These are phyloP conservation scores for Ephemerocybe angulata DNA, from an alignment of 768 basidiomycete species.

Conservation along the genomic window DNA sequence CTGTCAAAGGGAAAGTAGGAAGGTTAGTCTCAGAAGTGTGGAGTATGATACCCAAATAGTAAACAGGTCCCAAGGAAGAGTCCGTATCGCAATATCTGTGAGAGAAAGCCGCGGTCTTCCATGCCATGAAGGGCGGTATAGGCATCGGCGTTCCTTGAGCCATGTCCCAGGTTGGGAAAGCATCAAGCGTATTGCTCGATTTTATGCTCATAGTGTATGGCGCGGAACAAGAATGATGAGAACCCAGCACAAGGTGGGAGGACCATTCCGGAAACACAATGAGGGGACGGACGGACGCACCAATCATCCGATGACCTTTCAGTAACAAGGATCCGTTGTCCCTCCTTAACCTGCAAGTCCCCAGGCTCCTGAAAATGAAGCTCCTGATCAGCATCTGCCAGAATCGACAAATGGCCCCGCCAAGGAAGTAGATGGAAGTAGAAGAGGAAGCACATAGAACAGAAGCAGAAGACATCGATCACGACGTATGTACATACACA, in stretches of 20 bases:
- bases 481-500: background rate
- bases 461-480: background rate
- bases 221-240: background rate
- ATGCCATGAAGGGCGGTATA: too few relatives aligned
- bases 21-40: background rate
- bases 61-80: too few relatives aligned
- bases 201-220: background rate
- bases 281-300: slow-evolving; percentile 34
- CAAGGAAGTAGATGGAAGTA: background rate
- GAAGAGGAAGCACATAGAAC: background rate
- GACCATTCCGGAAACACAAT: background rate
- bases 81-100: too few relatives aligned
- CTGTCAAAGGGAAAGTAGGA: slow-evolving; percentile 30
- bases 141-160: background rate
- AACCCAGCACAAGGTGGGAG: background rate
- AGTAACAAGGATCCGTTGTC: slow-evolving; percentile 57
- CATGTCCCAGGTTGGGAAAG: too few relatives aligned
- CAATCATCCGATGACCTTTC: slow-evolving; percentile 74
- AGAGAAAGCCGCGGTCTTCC: too few relatives aligned
- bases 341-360: slow-evolving; percentile 58
- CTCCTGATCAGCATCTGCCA: background rate
- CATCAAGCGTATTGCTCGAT: too few relatives aligned
- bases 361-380: slow-evolving; percentile 53
- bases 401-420: background rate
- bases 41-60: background rate